A percentile compares a stretch with the other conserved stretches of the same genome.
These are phyloP conservation scores for Saccharomycopsis sp. DNA, from an alignment of 805 yeast genomes.

Conservation along the genomic window DNA sequence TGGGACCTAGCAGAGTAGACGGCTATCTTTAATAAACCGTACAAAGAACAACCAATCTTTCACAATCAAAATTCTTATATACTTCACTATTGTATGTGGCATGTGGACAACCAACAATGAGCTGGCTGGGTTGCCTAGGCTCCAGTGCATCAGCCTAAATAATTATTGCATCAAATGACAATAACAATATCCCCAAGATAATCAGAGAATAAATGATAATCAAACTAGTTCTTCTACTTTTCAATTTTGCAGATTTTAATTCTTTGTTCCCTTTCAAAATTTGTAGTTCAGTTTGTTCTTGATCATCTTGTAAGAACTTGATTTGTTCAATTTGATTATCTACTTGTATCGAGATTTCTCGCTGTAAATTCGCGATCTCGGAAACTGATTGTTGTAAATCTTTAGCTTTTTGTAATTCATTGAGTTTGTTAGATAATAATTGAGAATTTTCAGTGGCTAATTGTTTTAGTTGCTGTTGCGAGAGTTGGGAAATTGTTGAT, in stretches of 20 bases:
- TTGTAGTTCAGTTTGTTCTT: constrained; percentile 34
- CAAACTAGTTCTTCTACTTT: constrained; percentile 31
- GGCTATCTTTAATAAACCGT: too few relatives aligned
- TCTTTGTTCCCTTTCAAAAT: constrained; percentile 35
- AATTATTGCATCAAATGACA: constrained; percentile 27
- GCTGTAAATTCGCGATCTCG: constrained; percentile 38
- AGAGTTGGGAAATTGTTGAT: constrained; percentile 20
- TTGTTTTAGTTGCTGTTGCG: constrained; percentile 34
- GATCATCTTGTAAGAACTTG: constrained; percentile 34
- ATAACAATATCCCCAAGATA: constrained; percentile 27
- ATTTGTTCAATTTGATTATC: constrained; percentile 39
- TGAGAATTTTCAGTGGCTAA: constrained; percentile 35
- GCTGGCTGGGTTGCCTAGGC: too few relatives aligned
- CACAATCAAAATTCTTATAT: too few relatives aligned
- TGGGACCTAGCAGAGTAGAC: too few relatives aligned
- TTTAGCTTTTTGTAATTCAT: constrained; percentile 39
- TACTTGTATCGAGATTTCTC: constrained; percentile 37
- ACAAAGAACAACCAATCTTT: too few relatives aligned
- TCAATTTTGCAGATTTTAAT: constrained; percentile 34
- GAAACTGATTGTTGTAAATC: constrained; percentile 36
- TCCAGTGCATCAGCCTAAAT: too few relatives aligned
- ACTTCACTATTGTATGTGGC: too few relatives aligned
- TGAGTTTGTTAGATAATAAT: constrained; percentile 32
- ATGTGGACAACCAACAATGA: too few relatives aligned
- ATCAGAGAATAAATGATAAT: constrained; percentile 28